Conservation (phyloP, 257 asterid species). For the Nicotiana paniculata region DNA sequence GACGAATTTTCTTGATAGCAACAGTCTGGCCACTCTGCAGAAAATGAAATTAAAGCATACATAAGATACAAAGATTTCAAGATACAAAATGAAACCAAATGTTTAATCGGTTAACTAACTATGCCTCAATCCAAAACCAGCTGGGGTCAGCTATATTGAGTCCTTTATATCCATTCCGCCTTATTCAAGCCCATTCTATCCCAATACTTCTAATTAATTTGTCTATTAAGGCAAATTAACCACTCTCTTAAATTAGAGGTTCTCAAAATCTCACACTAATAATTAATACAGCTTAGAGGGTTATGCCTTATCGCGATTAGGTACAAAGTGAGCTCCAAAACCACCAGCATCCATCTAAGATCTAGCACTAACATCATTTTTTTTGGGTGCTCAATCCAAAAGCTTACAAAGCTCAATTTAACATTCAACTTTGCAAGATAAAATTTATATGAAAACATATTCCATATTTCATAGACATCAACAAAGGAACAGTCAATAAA, state of each 20-base stretch:
- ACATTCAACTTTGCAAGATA: neutral
- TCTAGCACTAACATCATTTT: neutral
- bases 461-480: neutral
- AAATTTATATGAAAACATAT: neutral
- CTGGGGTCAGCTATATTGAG: neutral
- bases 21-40: conserved; percentile 88
- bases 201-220: neutral
- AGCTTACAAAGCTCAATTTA: neutral
- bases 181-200: neutral
- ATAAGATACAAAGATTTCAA: neutral
- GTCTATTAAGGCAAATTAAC: neutral
- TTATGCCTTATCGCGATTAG: neutral
- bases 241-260: neutral
- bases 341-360: neutral
- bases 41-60: conserved; percentile 3
- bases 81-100: neutral
- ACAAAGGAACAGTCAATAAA: neutral
- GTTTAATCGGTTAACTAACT: neutral
- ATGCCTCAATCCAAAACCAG: neutral
- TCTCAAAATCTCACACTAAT: neutral
- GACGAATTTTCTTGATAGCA: conserved; percentile 92
- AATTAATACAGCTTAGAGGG: neutral
- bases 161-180: neutral
- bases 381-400: neutral
- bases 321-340: neutral